Conservation (phyloP, 2,329 filamentous ascomycete species). For the Fusarium dimerum region DNA sequence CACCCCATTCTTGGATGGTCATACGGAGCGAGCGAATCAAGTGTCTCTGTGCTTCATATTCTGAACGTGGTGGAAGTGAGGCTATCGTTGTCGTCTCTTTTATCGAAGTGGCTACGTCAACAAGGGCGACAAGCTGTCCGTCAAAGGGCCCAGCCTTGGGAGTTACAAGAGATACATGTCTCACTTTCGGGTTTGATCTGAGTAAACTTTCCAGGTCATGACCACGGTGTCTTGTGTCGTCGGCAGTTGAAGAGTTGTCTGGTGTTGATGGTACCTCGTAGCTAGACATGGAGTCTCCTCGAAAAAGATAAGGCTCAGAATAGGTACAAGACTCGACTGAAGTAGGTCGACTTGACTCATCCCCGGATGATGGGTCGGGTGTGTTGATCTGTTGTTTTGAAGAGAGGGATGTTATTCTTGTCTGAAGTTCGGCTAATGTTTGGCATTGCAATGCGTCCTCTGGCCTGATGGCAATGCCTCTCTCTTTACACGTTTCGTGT, state of each 20-base stretch:
- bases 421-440: slow-evolving; percentile 48
- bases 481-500: slow-evolving; percentile 15
- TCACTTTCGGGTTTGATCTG: slow-evolving; percentile 41
- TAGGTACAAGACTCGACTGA: neutral
- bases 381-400: neutral
- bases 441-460: slow-evolving; percentile 45
- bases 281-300: slow-evolving; percentile 12
- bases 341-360: slow-evolving; percentile 6
- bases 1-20: slow-evolving; percentile 38
- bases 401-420: slow-evolving; percentile 31
- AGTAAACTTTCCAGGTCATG: slow-evolving; percentile 40
- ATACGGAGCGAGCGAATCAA: slow-evolving; percentile 45
- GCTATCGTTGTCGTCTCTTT: slow-evolving; percentile 32
- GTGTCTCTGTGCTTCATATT: slow-evolving; percentile 42
- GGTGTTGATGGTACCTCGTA: slow-evolving; percentile 13
- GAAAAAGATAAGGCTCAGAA: neutral
- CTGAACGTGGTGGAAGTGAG: slow-evolving; percentile 31
- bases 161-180: slow-evolving; percentile 43
- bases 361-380: neutral
- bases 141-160: slow-evolving; percentile 54
- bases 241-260: slow-evolving; percentile 3
- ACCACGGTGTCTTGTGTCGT: neutral
- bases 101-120: slow-evolving; percentile 36
- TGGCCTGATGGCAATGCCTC: slow-evolving; percentile 35
- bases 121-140: slow-evolving; percentile 48